phyloP scores from a whole-genome alignment of 164 flowering plant genomes.

The Vitis cinerea region DNA sequence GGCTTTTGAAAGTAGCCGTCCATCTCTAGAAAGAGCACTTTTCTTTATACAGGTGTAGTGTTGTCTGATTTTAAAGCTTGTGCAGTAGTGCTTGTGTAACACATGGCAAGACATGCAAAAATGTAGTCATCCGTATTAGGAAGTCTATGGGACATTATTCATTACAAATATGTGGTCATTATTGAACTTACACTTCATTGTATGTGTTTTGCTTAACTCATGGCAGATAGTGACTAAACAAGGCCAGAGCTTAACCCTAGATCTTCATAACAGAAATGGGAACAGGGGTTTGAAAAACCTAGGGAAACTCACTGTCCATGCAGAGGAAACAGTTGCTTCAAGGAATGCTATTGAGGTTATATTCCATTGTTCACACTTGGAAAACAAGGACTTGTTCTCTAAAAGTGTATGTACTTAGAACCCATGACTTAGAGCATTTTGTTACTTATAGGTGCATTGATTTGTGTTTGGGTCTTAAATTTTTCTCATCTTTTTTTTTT shows the following conservation, averaged over 20 bases:
- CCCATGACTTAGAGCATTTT: not conserved
- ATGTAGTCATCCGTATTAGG: too few relatives aligned
- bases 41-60: not conserved
- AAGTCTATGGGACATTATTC: too few relatives aligned
- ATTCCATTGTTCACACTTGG: slow-evolving; percentile 62
- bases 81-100: not conserved
- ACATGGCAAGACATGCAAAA: too few relatives aligned
- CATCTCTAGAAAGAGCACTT: not conserved
- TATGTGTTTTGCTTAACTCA: not conserved
- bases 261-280: slow-evolving; percentile 32
- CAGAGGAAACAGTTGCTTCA: slow-evolving; percentile 79
- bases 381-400: slow-evolving; percentile 75
- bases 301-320: slow-evolving; percentile 63
- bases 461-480: not conserved
- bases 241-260: slow-evolving; percentile 45
- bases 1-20: not conserved
- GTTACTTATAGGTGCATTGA: not conserved
- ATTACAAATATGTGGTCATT: not conserved
- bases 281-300: slow-evolving; percentile 26
- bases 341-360: slow-evolving; percentile 60
- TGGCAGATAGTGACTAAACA: slow-evolving; percentile 66
- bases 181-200: not conserved
- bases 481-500: not conserved
- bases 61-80: not conserved
- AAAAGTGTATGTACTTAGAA: slow-evolving; percentile 64